Conservation (phyloP, 768 basidiomycete species). For the Pleurotus citrinopileatus region DNA sequence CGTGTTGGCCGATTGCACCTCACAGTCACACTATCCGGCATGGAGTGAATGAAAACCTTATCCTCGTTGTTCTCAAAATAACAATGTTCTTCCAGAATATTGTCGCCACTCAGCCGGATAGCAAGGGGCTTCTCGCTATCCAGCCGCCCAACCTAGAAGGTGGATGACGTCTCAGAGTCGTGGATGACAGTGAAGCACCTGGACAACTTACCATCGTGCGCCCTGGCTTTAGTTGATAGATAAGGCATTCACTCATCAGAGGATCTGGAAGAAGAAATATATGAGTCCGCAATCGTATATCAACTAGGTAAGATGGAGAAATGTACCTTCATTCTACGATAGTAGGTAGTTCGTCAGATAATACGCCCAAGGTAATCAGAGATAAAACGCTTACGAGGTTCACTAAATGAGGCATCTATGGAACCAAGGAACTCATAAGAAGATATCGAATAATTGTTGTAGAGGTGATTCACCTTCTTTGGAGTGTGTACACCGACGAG, state of each 20-base stretch:
- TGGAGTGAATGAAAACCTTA: constrained; percentile 76
- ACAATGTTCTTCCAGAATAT: constrained; percentile 92
- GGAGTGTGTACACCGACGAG: constrained; percentile 96
- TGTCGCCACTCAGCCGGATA: constrained; percentile 90
- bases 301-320: constrained; percentile 13
- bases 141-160: constrained; percentile 73
- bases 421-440: constrained; percentile 13
- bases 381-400: constrained; percentile 67
- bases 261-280: constrained; percentile 56
- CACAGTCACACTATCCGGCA: constrained; percentile 82
- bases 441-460: constrained; percentile 12
- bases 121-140: constrained; percentile 80
- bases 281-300: background rate
- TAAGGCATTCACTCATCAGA: constrained; percentile 93
- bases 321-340: constrained; percentile 65
- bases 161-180: background rate
- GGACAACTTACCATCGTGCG: constrained; percentile 18
- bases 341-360: constrained; percentile 14
- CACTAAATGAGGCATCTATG: constrained; percentile 89
- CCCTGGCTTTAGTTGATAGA: constrained; percentile 82
- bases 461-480: constrained; percentile 67
- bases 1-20: constrained; percentile 23
- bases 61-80: constrained; percentile 77
- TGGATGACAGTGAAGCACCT: background rate
- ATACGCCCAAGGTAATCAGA: constrained; percentile 9